Base-by-base conservation (phyloP, 768 basidiomycete genomes). In the Termitomyces sp. region DNA sequence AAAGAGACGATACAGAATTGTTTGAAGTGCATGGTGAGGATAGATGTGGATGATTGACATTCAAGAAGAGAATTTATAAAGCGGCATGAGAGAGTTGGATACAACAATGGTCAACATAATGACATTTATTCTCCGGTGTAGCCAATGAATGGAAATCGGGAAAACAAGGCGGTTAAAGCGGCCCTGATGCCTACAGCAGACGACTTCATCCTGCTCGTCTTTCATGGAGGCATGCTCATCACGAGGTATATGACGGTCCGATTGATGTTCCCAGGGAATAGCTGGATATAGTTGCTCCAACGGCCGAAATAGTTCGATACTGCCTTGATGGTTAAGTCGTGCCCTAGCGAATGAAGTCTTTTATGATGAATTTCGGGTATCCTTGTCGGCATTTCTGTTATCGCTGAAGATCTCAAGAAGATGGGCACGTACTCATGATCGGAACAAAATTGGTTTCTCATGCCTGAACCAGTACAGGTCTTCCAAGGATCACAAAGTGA, bases 21-120 rank as follows among this genome's bases (percentile, higher is more conserved):
- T 19, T 64, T 55, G 51, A 66, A 58, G 40, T 65, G 65, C 69
- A 71, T 70, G 11, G 19, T 41, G 49, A 50, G 28, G n/a, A n/a
- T n/a, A n/a, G 26, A 38, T 12, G 7, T 17, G 38, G 2, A 37
- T 12, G 6, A 19, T 21, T 15, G 9, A 40, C 22, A 17, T 32
- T 40, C 24, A 14, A 9, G 46, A 5, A 24, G 21, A 10, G 26
- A 21, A 44, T 54, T 60, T 60, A 51, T 54, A 53, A 24, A 32
- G 28, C 12, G 7, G 14, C 12, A 41, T 35, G 42, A 35, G 48
- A 22, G 42, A 26, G 24, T 32, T 40, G 22, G 41, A 48, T 11
- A 30, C 14, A 35, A 24, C 9, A 22, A 19, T 19, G 8, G 47
- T 17, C 30, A 26, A 42, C 54, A 43, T 34, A 17, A 50, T 26